Base-by-base conservation (phyloP, 108 stramenopile genomes). In the Skeletonema tropicum region DNA sequence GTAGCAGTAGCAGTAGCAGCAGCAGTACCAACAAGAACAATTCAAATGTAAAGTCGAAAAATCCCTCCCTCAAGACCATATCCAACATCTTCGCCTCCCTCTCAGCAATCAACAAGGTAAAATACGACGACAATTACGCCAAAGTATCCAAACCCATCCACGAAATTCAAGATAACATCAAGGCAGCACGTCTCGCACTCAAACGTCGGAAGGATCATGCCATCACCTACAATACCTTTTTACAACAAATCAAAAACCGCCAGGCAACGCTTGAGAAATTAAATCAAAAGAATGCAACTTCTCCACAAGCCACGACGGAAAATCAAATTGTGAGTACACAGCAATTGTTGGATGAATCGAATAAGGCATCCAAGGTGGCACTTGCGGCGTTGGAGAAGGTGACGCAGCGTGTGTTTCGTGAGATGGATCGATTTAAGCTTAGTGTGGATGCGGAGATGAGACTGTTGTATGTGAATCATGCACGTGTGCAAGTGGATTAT, bases 401-500 rank as follows among this genome's bases (percentile, higher is more conserved):
- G 15, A 85, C 94, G 9, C 73, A 76, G 30, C 85, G 97, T 8
- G 72, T 95, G 3, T 70, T 96, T 15, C 80, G 87, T 19, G 97
- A 96, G 66, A 87, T 93, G 55, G 89, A 87, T 46, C 80, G 73
- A 25, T 91, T 89, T 74, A 95, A 90, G 81, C 61, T 29, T 11
- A 69, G 70, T 42, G 92, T 86, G 79, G 88, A 86, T 35, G 57
- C 66, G 33, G 85, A 83, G 68, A 92, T 80, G 82, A 81, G 74
- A 66, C 81, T 57, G 70, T 75, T 58, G 73, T 95, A 69, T 55
- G 82, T 57, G 79, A 89, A 38, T 81, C 82, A 93, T 72, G 92
- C 93, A 11, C 83, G 80, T 52, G 80, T 94, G 31, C 92, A 97
- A 83, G 76, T 93, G 63, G 88, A 94, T 68, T 93, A 90, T 63